phyloP scores from a whole-genome alignment of 495 filamentous ascomycete genomes.

The Neurospora tetrasperma region DNA sequence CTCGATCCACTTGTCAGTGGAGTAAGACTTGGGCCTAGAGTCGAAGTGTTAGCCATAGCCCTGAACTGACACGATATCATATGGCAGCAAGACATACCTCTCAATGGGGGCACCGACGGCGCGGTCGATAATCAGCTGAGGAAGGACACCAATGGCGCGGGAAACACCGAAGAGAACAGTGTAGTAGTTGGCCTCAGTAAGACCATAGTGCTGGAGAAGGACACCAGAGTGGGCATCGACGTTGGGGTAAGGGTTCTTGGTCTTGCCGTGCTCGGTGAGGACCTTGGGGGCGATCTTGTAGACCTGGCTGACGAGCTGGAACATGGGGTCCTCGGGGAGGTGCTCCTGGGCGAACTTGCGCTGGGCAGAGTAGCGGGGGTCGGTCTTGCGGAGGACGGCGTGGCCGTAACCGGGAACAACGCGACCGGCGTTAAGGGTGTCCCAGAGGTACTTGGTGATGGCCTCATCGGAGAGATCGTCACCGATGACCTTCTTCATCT shows the following conservation, averaged over 20 bases:
- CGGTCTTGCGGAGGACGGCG: conserved; percentile 98
- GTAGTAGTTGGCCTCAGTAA: conserved; percentile 99
- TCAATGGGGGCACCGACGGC: conserved; percentile 81
- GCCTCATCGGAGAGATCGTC: conserved; percentile 89
- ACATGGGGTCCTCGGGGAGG: conserved; percentile 94
- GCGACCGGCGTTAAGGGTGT: conserved; percentile 85
- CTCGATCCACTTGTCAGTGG: conserved; percentile 92
- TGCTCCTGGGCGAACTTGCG: conserved; percentile 84
- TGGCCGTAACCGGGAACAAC: conserved; percentile 98
- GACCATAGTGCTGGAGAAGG: conserved; percentile 96
- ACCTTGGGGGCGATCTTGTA: conserved; percentile 99
- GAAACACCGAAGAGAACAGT: conserved; percentile 98
- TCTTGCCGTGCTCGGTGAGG: conserved; percentile 98
- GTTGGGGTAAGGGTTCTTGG: conserved; percentile 62
- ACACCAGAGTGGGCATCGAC: conserved; percentile 78
- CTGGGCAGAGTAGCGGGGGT: conserved; percentile 96
- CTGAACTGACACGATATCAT: neutral
- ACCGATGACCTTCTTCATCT: conserved; percentile 95
- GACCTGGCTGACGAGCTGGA: conserved; percentile 97
- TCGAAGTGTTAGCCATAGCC: conserved; percentile 13
- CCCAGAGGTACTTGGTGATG: conserved; percentile 97
- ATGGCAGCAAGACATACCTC: conserved; percentile 25
- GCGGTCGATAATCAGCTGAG: conserved; percentile 98
- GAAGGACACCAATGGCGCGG: conserved; percentile 92
- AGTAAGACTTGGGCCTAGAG: conserved; percentile 86